Percentiles rank a stretch among this genome's conserved stretches.
Evolutionary conservation across 805 yeast genomes (phyloP).

Genomic region (Phaffomyces opuntiae): DNA sequence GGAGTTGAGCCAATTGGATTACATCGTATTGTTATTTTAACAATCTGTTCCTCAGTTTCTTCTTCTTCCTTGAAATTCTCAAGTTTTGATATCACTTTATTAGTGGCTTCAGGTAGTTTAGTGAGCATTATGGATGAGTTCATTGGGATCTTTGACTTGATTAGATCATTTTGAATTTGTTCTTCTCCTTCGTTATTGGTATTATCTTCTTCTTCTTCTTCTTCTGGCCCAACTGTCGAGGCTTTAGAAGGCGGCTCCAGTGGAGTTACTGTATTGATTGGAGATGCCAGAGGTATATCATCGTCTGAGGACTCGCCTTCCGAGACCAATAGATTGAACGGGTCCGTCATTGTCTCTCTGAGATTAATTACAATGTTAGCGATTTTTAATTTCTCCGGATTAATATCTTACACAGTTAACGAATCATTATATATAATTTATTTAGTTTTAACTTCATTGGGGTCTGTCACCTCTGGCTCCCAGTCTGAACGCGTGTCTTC

Average conservation of each 20-base stretch:
- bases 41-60: not conserved
- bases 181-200: conserved; percentile 2
- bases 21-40: conserved; percentile 40
- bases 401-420: too few species aligned
- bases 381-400: too few species aligned
- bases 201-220: not conserved
- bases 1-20: conserved; percentile 56
- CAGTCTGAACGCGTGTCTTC: conserved; percentile 11
- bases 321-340: conserved; percentile 15
- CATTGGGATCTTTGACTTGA: conserved; percentile 16
- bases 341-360: not conserved
- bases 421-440: not conserved
- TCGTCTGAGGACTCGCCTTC: conserved; percentile 21
- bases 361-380: not conserved
- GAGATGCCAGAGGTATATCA: conserved; percentile 7
- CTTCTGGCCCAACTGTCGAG: not conserved
- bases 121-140: conserved; percentile 19
- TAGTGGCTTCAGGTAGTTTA: conserved; percentile 15
- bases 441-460: not conserved
- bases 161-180: conserved; percentile 16
- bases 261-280: not conserved
- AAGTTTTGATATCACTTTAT: conserved; percentile 10
- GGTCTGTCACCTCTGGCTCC: conserved; percentile 11
- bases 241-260: too few species aligned
- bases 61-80: conserved; percentile 2